Evolutionary conservation across 305 asterid genomes (phyloP).

Genomic region (Fraxinus floribunda): DNA sequence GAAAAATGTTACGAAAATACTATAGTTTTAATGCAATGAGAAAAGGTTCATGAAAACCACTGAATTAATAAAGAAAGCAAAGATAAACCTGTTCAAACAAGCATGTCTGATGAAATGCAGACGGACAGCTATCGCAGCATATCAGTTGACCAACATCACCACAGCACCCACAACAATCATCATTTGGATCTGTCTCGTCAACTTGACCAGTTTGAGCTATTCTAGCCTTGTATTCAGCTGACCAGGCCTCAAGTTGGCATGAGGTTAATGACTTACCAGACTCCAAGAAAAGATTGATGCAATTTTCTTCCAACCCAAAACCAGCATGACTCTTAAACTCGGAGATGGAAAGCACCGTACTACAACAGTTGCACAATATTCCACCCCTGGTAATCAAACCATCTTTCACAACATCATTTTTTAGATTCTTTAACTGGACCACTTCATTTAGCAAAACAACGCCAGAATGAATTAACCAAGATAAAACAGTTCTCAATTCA

Average conservation of each 20-base stretch:
- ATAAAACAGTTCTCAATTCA: slow-evolving; percentile 70
- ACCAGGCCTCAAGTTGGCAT: slow-evolving; percentile 99
- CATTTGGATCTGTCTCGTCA: slow-evolving; percentile 80
- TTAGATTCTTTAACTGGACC: slow-evolving; percentile 64
- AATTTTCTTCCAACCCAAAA: slow-evolving; percentile 50
- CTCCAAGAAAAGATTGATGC: slow-evolving; percentile 73
- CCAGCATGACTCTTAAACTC: slow-evolving; percentile 80
- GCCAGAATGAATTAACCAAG: slow-evolving; percentile 82
- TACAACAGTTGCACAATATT: slow-evolving; percentile 78
- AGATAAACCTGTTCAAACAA: slow-evolving; percentile 73
- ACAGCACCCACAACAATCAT: slow-evolving; percentile 97
- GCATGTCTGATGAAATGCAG: slow-evolving; percentile 95
- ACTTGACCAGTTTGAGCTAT: slow-evolving; percentile 50
- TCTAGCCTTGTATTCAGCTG: slow-evolving; percentile 81
- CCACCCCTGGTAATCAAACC: slow-evolving; percentile 77
- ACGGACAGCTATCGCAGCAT: slow-evolving; percentile 97
- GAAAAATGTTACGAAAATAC: neutral
- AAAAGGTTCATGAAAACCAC: slow-evolving; percentile 2
- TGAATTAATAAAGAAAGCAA: slow-evolving; percentile 15
- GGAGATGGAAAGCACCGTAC: slow-evolving; percentile 55
- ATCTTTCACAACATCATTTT: slow-evolving; percentile 63
- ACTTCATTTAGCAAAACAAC: slow-evolving; percentile 60
- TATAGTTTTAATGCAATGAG: neutral
- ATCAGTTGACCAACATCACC: slow-evolving; percentile 96
- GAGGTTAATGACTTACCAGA: slow-evolving; percentile 76